Base-by-base conservation (phyloP, 352 stramenopile genomes). In the Saprolegnia diclina region DNA sequence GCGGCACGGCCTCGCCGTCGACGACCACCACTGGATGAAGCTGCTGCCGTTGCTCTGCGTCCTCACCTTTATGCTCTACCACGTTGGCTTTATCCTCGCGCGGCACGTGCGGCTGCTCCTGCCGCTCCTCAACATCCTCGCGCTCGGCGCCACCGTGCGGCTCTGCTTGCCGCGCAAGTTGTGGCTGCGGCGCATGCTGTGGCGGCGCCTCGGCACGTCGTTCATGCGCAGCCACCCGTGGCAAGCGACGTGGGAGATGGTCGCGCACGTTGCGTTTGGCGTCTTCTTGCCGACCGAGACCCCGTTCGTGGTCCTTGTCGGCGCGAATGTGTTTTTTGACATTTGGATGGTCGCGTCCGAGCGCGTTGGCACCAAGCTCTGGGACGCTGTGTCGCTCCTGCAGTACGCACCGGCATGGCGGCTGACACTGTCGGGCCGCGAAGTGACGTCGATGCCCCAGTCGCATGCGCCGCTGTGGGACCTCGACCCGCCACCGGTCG, bases 1-100 rank as follows among this genome's bases (percentile, higher is more conserved):
- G 52, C 42, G 42, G 1, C 42, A 48, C 13, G 11, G 35, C 24
- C 16, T 2, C 24, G 13, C 13, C 24, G n/a, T 40, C 19, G 52
- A 59, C n/a, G 72, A 74, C 10, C 82, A 92, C 37, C 81, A 94
- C 72, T 94, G 82, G 83, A 78, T 92, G 45, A 94, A 94, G 67
- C 55, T 92, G 13, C 71, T 87, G 35, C 83, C 85, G 3, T 57
- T 87, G 29, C 71, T 82, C 19, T 46, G 16, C 19, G 18, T 83
- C 10, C 40, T 89, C 22, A 82, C 79, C 14, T 74, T 73, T 32
- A 79, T 78, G 24, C 61, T 80, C 16, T 90, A 78, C 35, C 56
- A 61, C 16, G 26, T 69, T 14, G 61, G 61, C 21, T 45, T 46
- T 19, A 48, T 65, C 16, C 35, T 64, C 22, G 22, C 37, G 18